Conservation (phyloP, 2,329 filamentous ascomycete species). For the Ascochyta viciae-villosae region DNA sequence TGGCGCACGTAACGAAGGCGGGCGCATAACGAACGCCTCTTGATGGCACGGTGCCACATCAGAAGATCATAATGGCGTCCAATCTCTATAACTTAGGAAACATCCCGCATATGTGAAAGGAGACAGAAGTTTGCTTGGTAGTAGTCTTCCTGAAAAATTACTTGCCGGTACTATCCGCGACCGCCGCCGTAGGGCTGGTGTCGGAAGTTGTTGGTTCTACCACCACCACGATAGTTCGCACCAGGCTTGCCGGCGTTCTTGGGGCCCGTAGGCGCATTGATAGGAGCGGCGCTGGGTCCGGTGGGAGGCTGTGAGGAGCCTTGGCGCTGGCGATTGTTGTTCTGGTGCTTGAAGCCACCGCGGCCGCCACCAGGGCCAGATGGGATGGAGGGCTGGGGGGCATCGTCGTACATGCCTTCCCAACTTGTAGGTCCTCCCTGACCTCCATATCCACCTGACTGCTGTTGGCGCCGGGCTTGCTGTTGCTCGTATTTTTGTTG, state of each 20-base stretch:
- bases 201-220: conserved; percentile 50
- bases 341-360: conserved; percentile 46
- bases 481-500: conserved; percentile 81
- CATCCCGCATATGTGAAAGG: neutral
- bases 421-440: conserved; percentile 79
- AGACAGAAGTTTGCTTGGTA: neutral
- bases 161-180: conserved; percentile 20
- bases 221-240: conserved; percentile 91
- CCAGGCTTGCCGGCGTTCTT: conserved; percentile 93
- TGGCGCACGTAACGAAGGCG: neutral
- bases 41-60: neutral
- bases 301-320: conserved; percentile 51
- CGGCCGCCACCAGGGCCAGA: conserved; percentile 55
- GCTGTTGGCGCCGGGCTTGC: conserved; percentile 62
- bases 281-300: conserved; percentile 60
- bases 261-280: conserved; percentile 90
- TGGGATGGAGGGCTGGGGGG: conserved; percentile 77
- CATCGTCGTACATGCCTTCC: conserved; percentile 99
- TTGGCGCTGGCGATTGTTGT: conserved; percentile 47
- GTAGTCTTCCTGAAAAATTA: neutral
- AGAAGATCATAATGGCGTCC: neutral
- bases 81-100: neutral
- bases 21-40: neutral
- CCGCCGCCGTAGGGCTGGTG: conserved; percentile 44
- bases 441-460: conserved; percentile 54